Evolutionary conservation across 2,329 filamentous ascomycete genomes (phyloP), one percentile per base, ranked within the genome.

Genomic region (Sporothrix brunneoviolacea): DNA sequence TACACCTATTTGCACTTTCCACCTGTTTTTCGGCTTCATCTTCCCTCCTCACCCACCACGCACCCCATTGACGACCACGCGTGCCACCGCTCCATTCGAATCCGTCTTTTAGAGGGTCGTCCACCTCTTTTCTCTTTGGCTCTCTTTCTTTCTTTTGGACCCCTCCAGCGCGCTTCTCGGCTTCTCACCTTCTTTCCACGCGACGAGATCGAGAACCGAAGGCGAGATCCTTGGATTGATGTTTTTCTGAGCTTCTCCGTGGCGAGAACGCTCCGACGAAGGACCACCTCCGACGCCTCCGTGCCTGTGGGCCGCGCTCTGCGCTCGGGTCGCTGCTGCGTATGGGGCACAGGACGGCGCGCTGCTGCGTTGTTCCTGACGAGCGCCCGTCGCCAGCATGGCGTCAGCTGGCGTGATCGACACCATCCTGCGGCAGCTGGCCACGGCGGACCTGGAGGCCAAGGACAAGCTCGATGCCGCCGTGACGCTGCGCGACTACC

Each of bases 401-500:
- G 77, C 79, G 69, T 72, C 70, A 55, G 75, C 70, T 60, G 74
- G 72, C 59, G 78, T 83, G 61, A 81, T 84, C 57, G 76, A 83
- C 68, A 76, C 82, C 63, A 75, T 82, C 58, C 78, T 58, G 40
- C 55, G 77, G 70, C 76, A 77, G 66, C 71, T 83, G 57, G 74
- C 72, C 62, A 70, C 70, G 44, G 66, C 73, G 52, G 79, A 83
- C 57, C 73, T 71, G 62, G 79, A 77, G 82, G 71, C 84, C 52
- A 88, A 88, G 71, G 70, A 82, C 52, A 94, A 91, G 71, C 79
- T 86, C 55, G 88, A 89, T 61, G 83, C 90, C 57, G 89, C 91
- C 55, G 83, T 84, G 47, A 86, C 91, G 58, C 76, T 98, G 61
- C 88, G 93, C 65, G 94, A 99, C 70, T 89, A 80, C 61, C 83